Evolutionary conservation across 2,329 filamentous ascomycete genomes (phyloP).

Genomic region (Drechslerella stenobrocha): DNA sequence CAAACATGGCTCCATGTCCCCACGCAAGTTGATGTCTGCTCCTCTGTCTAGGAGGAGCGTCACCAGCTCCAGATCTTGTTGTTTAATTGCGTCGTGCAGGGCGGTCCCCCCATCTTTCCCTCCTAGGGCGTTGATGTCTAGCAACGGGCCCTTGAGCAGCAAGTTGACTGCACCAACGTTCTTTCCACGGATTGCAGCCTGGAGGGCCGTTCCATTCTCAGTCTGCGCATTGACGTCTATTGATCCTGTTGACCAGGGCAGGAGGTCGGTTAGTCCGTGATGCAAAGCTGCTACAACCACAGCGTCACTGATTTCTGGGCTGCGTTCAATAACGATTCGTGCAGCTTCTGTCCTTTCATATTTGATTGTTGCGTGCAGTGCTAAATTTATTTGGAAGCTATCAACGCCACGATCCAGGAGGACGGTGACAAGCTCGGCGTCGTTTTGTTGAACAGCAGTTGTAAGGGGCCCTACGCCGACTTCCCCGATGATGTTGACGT

Average conservation of each 20-base stretch:
- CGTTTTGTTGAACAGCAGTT: background rate
- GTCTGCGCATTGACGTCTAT: slow-evolving; percentile 12
- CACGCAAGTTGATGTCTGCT: slow-evolving; percentile 13
- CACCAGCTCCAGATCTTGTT: slow-evolving; percentile 1
- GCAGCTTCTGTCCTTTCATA: slow-evolving; percentile 18
- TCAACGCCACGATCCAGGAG: slow-evolving; percentile 29
- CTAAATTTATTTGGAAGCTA: slow-evolving; percentile 10
- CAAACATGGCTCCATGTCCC: slow-evolving; percentile 6
- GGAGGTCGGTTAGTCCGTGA: slow-evolving; percentile 1
- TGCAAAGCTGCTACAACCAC: slow-evolving; percentile 11
- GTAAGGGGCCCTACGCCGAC: slow-evolving; percentile 11
- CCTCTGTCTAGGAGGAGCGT: slow-evolving; percentile 12
- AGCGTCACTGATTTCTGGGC: slow-evolving; percentile 14
- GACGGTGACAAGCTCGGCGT: background rate
- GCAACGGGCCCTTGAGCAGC: slow-evolving; percentile 9
- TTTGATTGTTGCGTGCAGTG: slow-evolving; percentile 14
- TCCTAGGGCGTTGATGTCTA: slow-evolving; percentile 20
- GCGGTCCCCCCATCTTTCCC: slow-evolving; percentile 7
- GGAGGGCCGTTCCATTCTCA: slow-evolving; percentile 9
- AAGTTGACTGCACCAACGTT: slow-evolving; percentile 10
- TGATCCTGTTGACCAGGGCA: slow-evolving; percentile 8
- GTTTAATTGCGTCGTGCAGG: background rate
- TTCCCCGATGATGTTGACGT: slow-evolving; percentile 11
- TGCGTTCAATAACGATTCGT: slow-evolving; percentile 10
- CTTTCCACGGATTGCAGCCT: slow-evolving; percentile 8